Percentiles rank a stretch among this genome's conserved stretches.
These are phyloP conservation scores for Chamaecyparis obtusa DNA, from an alignment of 75 land plant genomes.

Conservation along the genomic window DNA sequence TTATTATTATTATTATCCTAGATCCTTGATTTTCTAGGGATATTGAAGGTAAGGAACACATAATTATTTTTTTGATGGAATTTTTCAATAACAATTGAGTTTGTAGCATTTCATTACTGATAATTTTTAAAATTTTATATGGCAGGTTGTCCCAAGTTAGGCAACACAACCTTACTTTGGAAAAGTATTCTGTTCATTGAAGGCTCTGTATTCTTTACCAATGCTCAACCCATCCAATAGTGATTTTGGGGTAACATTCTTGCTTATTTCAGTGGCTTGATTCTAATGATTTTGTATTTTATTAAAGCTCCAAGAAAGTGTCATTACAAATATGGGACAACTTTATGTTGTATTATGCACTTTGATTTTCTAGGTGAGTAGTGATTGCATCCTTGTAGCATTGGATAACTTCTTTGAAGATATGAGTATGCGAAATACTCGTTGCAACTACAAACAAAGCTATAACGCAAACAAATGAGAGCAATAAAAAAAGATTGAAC, in stretches of 20 bases:
- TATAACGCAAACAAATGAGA: not conserved
- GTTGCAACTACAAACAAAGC: not conserved
- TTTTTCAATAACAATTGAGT: not conserved
- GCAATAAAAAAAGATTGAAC: not conserved
- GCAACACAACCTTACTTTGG: too few species aligned
- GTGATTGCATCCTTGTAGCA: constrained; percentile 32
- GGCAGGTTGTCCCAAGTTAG: not conserved
- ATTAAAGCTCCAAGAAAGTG: not conserved
- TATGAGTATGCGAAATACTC: too few species aligned
- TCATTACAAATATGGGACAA: not conserved
- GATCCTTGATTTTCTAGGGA: constrained; percentile 33
- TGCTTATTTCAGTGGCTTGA: not conserved
- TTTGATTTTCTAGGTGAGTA: too few species aligned
- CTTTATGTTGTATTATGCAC: not conserved
- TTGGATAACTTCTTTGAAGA: constrained; percentile 37
- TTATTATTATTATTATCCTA: constrained; percentile 39
- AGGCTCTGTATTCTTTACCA: too few species aligned
- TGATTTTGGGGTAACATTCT: not conserved
- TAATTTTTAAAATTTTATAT: not conserved
- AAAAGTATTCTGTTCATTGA: too few species aligned
- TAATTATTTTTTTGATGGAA: not conserved
- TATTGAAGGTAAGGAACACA: constrained; percentile 20
- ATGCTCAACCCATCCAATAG: too few species aligned
- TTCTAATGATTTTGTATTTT: not conserved
- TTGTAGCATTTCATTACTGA: not conserved